phyloP scores from a whole-genome alignment of 176 grass and related monocot species.

The Pontederia paniculata region DNA sequence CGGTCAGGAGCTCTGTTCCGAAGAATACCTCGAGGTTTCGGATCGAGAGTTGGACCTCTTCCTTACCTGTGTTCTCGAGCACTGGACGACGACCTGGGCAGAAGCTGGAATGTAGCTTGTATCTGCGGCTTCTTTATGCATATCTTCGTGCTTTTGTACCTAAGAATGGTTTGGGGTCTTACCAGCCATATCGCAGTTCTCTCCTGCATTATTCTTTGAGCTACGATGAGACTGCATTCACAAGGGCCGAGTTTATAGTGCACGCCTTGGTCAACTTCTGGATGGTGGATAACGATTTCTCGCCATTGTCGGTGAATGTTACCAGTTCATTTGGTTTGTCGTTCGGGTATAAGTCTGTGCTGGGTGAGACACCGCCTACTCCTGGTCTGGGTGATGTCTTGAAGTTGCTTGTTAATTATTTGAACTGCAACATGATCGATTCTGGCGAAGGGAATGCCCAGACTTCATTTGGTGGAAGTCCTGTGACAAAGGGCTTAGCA shows the following conservation, averaged over 20 bases:
- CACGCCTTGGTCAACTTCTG: conserved; percentile 76
- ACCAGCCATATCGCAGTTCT: conserved; percentile 20
- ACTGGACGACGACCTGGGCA: conserved; percentile 23
- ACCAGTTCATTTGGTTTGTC: conserved; percentile 22
- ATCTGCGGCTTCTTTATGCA: conserved; percentile 55
- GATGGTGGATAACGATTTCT: conserved; percentile 81
- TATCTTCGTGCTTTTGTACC: conserved; percentile 70
- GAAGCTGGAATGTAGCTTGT: conserved; percentile 43
- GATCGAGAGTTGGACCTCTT: conserved; percentile 61
- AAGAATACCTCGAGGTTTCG: conserved; percentile 17
- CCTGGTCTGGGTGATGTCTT: conserved; percentile 46
- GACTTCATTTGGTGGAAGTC: conserved; percentile 27
- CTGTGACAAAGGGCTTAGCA: conserved; percentile 9
- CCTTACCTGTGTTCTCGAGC: conserved; percentile 33
- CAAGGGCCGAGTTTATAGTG: conserved; percentile 46
- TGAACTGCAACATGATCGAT: conserved; percentile 22
- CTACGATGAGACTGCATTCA: conserved; percentile 21
- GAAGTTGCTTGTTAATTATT: conserved; percentile 64
- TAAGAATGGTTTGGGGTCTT: conserved; percentile 19
- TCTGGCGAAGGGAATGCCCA: background rate
- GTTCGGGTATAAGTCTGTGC: conserved; percentile 7
- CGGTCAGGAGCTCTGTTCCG: background rate
- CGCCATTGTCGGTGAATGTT: conserved; percentile 36
- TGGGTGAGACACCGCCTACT: conserved; percentile 35
- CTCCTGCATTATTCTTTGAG: conserved; percentile 28